Base-by-base conservation (phyloP, 2,329 filamentous ascomycete species). In the Neonectria sp. region DNA sequence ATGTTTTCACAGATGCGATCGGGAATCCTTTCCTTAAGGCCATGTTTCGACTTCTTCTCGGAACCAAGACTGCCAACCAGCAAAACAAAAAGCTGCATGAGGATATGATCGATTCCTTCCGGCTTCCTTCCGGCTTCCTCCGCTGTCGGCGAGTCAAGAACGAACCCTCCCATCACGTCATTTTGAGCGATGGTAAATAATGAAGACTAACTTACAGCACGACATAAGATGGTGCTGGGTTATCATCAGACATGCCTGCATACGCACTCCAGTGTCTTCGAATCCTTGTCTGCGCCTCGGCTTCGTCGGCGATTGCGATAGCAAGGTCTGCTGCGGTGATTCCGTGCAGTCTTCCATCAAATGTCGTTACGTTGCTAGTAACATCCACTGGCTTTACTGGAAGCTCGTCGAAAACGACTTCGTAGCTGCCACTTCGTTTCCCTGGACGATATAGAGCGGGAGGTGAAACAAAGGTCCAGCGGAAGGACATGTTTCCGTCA, bases 231-330 rank as follows among this genome's bases (percentile, higher is more conserved):
- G 46, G 21, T 12, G 24, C 24, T 15, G 46, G 46, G 11, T 24
- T 48, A 25, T 48, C 61, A 27, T 64, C 61, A 11, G 55, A 58
- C 37, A 64, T 31, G 35, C 59, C 61, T 6, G 45, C 31, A 29
- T 40, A 52, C 6, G 55, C 61, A n/a, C 21, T 58, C 61, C 61
- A 64, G 21, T 64, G 61, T 15, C 27, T 51, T 7, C 37, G 29
- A 12, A 37, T 21, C 15, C 25, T 21, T n/a, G 25, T 33, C 40
- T 37, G 21, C 3, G 40, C 55, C 58, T 66, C 66, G n/a, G 45
- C 63, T 24, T 68, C 66, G 58, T 68, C 66, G n/a, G 66, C 62
- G 25, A 68, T 65, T 2, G 66, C 66, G 3, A 68, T 62, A 6
- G 66, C 66, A 21, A 68, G 57, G 48, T 68, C 66, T 5, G 62